Base-by-base conservation (phyloP, 2,329 filamentous ascomycete species). In the Alternaria tenuissima region DNA sequence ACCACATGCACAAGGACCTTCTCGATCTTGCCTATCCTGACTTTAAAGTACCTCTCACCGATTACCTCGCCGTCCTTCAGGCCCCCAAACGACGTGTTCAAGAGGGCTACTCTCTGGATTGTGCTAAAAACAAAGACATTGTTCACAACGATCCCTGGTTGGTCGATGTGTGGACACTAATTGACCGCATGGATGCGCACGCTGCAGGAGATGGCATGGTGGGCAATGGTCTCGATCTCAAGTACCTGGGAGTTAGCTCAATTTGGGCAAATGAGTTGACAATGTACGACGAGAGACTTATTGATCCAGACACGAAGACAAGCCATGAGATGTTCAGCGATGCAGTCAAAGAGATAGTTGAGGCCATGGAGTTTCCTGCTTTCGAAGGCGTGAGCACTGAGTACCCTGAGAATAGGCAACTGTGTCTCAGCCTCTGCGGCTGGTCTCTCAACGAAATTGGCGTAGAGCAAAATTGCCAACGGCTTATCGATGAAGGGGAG, bases 131-230 rank as follows among this genome's bases (percentile, higher is more conserved):
- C 70, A 85, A 86, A 62, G 79, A 84, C 6, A 85, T 94, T n/a
- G 84, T 91, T 1, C 81, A 84, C 6, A 90, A 92, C 61, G 89
- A 94, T 69, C 87, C 86, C 30, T 92, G 91, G 87, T 81, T 94
- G n/a, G 85, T 88, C 58, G 89, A 91, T 57, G 81, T 91, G n/a
- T 96, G 92, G 92, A 86, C 88, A 47, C 92, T 91, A 84, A 83
- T 94, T 48, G 84, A 86, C 59, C 87, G 90, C n/a, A 79, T 83
- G 65, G 88, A 91, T 66, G 82, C 85, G 26, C 87, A 88, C 30
- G 87, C 89, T 3, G 82, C 84, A 36, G 85, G 89, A 63, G 86
- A 88, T 47, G 89, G 88, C n/a, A 91, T 95, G 90, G 81, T 90
- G 26, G 82, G 88, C 7, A 83, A 86, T 12, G 85, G 85, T 3